Conservation (phyloP, 495 filamentous ascomycete genomes). For the Penicillium diatomitis region DNA sequence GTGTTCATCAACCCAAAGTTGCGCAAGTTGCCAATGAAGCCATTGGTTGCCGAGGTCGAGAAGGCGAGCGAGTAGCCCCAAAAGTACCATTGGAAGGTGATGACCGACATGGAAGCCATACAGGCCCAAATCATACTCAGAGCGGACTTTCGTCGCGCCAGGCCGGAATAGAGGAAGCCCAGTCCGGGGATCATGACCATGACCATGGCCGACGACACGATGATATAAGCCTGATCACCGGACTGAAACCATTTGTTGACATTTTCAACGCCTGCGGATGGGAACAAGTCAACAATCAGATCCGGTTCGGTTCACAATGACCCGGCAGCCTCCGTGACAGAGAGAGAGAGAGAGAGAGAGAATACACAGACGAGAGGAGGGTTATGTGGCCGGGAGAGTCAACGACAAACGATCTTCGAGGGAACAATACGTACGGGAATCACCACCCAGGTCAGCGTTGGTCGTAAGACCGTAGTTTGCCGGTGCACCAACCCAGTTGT, state of each 20-base stretch:
- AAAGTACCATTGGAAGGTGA: conserved; percentile 70
- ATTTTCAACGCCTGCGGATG: conserved; percentile 52
- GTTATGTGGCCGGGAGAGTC: neutral
- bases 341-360: too few relatives aligned
- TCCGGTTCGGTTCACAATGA: neutral
- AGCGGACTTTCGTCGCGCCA: conserved; percentile 55
- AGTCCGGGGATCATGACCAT: conserved; percentile 79
- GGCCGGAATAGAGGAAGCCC: conserved; percentile 59
- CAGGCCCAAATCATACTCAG: conserved; percentile 64
- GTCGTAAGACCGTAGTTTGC: conserved; percentile 63
- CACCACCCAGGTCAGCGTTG: conserved; percentile 57
- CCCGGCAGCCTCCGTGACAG: too few relatives aligned
- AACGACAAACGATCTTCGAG: neutral
- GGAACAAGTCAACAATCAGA: neutral
- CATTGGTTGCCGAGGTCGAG: conserved; percentile 52
- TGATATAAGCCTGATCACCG: conserved; percentile 79
- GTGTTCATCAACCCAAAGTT: conserved; percentile 61
- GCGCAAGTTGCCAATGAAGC: conserved; percentile 57
- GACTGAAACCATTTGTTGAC: conserved; percentile 79
- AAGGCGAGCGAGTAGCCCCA: conserved; percentile 69
- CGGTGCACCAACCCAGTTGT: conserved; percentile 76
- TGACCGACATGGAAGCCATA: conserved; percentile 54
- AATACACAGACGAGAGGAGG: neutral
- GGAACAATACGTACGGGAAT: conserved; percentile 61
- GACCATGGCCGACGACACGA: conserved; percentile 89